Percentiles rank a stretch among this genome's conserved stretches.
Conservation (phyloP, 2,329 filamentous ascomycete species). For the Colletotrichum simmondsii region DNA sequence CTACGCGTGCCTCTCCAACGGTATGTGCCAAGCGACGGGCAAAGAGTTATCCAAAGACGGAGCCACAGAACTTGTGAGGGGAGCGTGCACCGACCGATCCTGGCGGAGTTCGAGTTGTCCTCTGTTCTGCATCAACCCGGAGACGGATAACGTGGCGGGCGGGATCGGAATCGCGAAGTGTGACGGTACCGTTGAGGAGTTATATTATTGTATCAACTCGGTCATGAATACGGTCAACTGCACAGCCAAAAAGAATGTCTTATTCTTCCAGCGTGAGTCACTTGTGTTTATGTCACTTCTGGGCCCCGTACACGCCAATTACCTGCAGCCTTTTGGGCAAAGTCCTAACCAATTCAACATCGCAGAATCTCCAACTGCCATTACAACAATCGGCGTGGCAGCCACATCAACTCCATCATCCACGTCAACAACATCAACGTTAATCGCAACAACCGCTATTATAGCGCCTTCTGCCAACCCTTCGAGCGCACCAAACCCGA, state of each 20-base stretch:
- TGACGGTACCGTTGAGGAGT: conserved; percentile 4
- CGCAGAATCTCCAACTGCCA: background rate
- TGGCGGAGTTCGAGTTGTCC: conserved; percentile 46
- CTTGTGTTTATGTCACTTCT: background rate
- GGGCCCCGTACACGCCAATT: too few relatives aligned
- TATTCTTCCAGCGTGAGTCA: conserved; percentile 35
- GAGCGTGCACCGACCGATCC: conserved; percentile 46
- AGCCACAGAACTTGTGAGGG: conserved; percentile 42
- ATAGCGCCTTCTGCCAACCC: background rate
- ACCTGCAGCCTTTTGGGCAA: too few relatives aligned
- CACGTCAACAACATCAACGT: background rate
- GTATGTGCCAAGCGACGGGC: conserved; percentile 44
- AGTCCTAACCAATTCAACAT: background rate
- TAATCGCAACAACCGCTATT: background rate
- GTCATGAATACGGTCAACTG: conserved; percentile 5
- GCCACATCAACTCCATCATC: background rate
- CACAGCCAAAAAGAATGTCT: conserved; percentile 23
- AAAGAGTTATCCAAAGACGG: conserved; percentile 37
- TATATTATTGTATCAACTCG: conserved; percentile 42
- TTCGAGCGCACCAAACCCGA: background rate
- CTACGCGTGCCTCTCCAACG: conserved; percentile 48
- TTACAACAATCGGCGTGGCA: conserved; percentile 14
- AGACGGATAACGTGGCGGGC: conserved; percentile 34
- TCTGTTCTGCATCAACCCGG: conserved; percentile 44
- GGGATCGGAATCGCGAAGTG: conserved; percentile 39